Evolutionary conservation across 805 yeast species (phyloP).

Genomic region (Schwanniomyces pseudopolymorphus): DNA sequence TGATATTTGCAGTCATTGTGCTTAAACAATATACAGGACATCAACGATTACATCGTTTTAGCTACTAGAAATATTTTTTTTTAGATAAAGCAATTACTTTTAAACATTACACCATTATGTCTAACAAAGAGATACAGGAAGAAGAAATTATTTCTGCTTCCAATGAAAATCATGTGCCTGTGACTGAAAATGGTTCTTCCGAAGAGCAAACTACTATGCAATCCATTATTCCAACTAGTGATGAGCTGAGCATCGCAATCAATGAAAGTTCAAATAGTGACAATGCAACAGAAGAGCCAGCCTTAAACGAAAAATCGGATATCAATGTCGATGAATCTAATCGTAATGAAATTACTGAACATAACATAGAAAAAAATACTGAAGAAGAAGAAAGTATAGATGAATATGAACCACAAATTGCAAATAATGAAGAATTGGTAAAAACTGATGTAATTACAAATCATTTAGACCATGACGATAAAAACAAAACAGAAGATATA

Average conservation of each 20-base stretch:
- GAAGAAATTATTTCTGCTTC: neutral
- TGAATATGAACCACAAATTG: constrained; percentile 2
- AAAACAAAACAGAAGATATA: neutral
- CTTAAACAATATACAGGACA: neutral
- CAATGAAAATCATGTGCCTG: neutral
- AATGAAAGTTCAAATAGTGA: neutral
- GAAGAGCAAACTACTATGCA: neutral
- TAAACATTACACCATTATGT: neutral
- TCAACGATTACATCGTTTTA: neutral
- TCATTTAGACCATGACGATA: neutral
- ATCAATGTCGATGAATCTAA: neutral
- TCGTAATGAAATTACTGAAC: neutral
- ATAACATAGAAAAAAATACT: neutral
- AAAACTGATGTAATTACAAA: neutral
- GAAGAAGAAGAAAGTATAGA: neutral
- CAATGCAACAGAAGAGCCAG: neutral
- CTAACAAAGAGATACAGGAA: neutral
- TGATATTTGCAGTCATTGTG: neutral
- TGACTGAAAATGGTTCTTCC: neutral
- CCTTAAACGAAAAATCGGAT: neutral
- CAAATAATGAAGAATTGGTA: neutral
- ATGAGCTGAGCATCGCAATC: neutral
- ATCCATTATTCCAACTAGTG: neutral
- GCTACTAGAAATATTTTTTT: neutral
- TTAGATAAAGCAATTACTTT: neutral